Evolutionary conservation across 495 filamentous ascomycete species (phyloP), one percentile per base, ranked within the genome.

Genomic region (Aspergillus panamensis): DNA sequence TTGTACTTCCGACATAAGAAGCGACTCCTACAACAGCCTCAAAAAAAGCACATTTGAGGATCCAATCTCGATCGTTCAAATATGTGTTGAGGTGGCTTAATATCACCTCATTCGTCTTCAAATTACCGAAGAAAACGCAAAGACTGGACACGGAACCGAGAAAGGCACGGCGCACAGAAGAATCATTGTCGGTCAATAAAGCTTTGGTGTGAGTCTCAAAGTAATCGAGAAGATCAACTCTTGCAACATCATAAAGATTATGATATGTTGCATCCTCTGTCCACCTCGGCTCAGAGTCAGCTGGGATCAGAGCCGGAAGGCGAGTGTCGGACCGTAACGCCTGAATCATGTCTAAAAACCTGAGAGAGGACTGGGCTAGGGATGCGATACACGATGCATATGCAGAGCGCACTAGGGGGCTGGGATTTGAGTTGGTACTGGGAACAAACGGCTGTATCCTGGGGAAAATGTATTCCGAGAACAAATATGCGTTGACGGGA

Each of bases 1-100:
- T 92, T 13, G 83, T 87, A 48, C 87, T 89, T 6, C 95, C 95
- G 39, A 97, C 79, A 60, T 96, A 97, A 0, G 89, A 84, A 13
- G 92, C 90, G 53, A 99, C 94, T 9, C 92, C 92, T 17, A 97
- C 89, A 17, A 97, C 92, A 0, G 92, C 90, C 60, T 96, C 90
- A 61, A 99, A 96, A 67, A 97, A 97, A 17, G 95, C 91, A 66
- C 90, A 96, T 69, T 96, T 96, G 20, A 99, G 75, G 68, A 90
- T 89, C 95, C 95, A 99, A 66, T 97, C 92, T 53, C 85, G 83
- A 64, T 97, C 95, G 62, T 99, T 99, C 8, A 99, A 79, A 62
- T 99, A 99, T 0, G 95, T 99, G 66, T 97, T 99, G 20, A 99
- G 75, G 69, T 99, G 94, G 37, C 91, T 95, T 5, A 97, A 74